Evolutionary conservation across 164 flowering plant species (phyloP), one percentile per base, ranked within the genome.

Genomic region (Kingdonia uniflora): DNA sequence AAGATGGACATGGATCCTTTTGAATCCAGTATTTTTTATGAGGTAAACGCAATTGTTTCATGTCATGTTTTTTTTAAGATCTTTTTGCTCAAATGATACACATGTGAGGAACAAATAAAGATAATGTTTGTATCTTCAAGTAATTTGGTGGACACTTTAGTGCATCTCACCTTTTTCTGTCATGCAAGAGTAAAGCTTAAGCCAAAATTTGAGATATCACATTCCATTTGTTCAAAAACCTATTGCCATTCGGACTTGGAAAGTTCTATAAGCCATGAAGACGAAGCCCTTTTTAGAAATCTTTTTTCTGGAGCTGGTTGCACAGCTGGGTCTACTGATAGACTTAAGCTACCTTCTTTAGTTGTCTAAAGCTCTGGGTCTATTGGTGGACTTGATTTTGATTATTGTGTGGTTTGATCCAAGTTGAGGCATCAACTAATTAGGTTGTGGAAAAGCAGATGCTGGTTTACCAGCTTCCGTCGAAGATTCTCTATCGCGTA

Each of bases 71-170:
- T 67, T 72, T 17, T 80, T 60, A 71, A 67, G 59, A 66, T 88
- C 52, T 60, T 64, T 61, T 74, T 92, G 74, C 69, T 74, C 25
- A 77, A 75, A 54, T 67, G 67, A 51, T 74, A 78, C 68, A 65
- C 82, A n/a, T 58, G 61, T 44, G 88, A 80, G 43, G 85, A 87
- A 35, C 69, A 78, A n/a, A 20, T 87, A 54, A 68, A 57, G 49
- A 39, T 79, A 24, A 70, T 92, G 42, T 80, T 92, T 55, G 79
- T 85, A 25, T 37, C 73, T 49, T 79, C 94, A 63, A 67, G 29
- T 40, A 74, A 68, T 23, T 92, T 92, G 95, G 57, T 92, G 60
- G 88, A 85, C 59, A 76, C 78, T 65, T 39, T 92, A 57, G 65
- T 87, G 68, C 81, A 81, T 72, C 95, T 92, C 52, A 65, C 66